These are phyloP conservation scores for Aspergillus sp. DNA, from an alignment of 2,329 filamentous ascomycete species.

Conservation along the genomic window DNA sequence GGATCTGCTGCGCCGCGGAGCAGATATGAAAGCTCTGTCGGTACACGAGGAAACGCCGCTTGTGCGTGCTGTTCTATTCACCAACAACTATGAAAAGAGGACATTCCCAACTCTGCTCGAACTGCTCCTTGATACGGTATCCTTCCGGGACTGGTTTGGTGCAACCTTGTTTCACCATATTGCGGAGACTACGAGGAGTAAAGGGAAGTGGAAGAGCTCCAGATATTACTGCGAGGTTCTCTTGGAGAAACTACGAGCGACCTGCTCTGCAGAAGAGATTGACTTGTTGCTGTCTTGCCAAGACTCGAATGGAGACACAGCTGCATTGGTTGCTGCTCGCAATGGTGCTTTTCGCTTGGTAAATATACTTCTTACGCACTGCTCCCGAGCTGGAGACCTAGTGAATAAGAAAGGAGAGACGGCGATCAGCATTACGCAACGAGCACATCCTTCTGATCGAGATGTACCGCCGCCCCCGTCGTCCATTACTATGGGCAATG, in stretches of 20 bases:
- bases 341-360: constrained; percentile 79
- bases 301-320: constrained; percentile 86
- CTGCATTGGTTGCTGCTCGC: constrained; percentile 80
- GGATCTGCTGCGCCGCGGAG: constrained; percentile 78
- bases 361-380: constrained; percentile 67
- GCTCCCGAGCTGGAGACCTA: constrained; percentile 75
- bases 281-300: constrained; percentile 77
- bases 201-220: constrained; percentile 83
- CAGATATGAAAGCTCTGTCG: constrained; percentile 70
- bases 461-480: constrained; percentile 69
- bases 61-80: constrained; percentile 93
- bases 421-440: constrained; percentile 78
- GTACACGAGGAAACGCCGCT: constrained; percentile 79
- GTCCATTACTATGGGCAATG: constrained; percentile 52
- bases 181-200: constrained; percentile 79
- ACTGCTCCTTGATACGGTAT: constrained; percentile 78
- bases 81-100: constrained; percentile 92
- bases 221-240: constrained; percentile 92
- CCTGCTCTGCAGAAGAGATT: constrained; percentile 71
- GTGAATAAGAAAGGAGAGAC: constrained; percentile 78
- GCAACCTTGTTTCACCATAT: constrained; percentile 94
- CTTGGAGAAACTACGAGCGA: constrained; percentile 80
- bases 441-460: constrained; percentile 66
- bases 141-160: constrained; percentile 73
- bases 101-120: constrained; percentile 83